Evolutionary conservation across 2,329 filamentous ascomycete genomes (phyloP), one percentile per base, ranked within the genome.

Genomic region (Cordyceps militaris): DNA sequence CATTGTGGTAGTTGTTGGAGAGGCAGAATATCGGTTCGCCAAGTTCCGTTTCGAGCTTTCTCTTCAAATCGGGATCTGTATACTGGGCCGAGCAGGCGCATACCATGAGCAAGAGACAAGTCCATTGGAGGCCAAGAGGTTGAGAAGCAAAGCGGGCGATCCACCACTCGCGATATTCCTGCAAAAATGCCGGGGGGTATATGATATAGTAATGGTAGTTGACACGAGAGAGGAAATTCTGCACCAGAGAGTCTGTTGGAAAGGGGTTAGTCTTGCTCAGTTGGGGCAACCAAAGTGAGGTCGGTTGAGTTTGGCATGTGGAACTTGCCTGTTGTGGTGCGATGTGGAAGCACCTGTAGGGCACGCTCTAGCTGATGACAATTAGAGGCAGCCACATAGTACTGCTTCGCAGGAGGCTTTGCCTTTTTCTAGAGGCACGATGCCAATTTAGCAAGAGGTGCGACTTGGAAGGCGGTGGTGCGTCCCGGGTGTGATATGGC

Each of bases 181-280:
- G 66, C 13, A 72, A 36, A 36, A 74, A 73, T 5, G 64, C 63
- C 0, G 66, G 61, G 0, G 72, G 69, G 55, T 74, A 72, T 30
- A 73, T 61, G 50, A 73, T 69, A 58, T 74, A 74, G 64, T 72
- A 71, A 59, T 73, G 71, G 51, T 66, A 73, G 59, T 74, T 74
- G 60, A 70, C 71, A 42, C 67, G 65, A 50, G 66, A 64, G 14
- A 74, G 62, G 54, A 74, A 74, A 61, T 72, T 71, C 40, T 74
- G 68, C 10, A 74, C 66, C 7, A 74, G 63, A 10, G 62, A 63
- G 58, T 74, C 72, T 74, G n/a, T 13, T 21, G n/a, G 6, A 4
- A 4, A 14, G 11, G 0, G 14, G 46, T 42, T 28, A 57, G 36
- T 14, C 24, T 36, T 10, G 13, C 0, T 23, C n/a, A n/a, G 16